Conservation (phyloP, 306 rosid species). For the Luffa aegyptiaca region DNA sequence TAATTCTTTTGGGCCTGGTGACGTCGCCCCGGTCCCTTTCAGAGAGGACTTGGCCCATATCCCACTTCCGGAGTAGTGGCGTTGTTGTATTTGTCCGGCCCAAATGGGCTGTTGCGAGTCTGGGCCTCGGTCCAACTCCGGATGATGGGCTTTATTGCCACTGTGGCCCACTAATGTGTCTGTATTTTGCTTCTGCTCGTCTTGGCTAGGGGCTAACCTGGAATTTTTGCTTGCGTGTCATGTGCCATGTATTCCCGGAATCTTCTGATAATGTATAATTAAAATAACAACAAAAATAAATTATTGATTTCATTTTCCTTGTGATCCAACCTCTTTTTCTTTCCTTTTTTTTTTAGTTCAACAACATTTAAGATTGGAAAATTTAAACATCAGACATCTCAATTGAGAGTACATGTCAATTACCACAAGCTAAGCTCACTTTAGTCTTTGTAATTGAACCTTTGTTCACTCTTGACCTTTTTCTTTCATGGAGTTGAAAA, state of each 20-base stretch:
- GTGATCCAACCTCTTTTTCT: neutral
- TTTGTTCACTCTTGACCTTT: too few species aligned
- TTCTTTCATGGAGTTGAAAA: too few species aligned
- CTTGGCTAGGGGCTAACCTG: neutral
- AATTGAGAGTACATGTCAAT: too few species aligned
- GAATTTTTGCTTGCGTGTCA: neutral
- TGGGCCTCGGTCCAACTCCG: neutral
- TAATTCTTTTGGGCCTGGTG: conserved; percentile 17
- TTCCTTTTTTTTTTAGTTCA: too few species aligned
- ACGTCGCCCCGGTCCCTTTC: conserved; percentile 23
- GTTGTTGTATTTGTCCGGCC: neutral
- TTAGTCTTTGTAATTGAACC: too few species aligned
- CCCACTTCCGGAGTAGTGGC: conserved; percentile 30
- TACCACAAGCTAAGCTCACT: too few species aligned
- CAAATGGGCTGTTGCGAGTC: neutral
- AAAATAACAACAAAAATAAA: neutral
- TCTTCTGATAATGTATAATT: neutral
- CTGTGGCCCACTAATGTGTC: neutral
- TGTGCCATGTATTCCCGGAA: neutral
- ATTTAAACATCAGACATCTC: too few species aligned
- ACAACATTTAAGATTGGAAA: too few species aligned
- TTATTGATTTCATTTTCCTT: neutral
- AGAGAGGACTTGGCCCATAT: conserved; percentile 59
- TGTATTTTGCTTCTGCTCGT: neutral
- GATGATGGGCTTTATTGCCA: neutral